Conservation (phyloP, 306 rosid genomes). For the Acacia confusa region DNA sequence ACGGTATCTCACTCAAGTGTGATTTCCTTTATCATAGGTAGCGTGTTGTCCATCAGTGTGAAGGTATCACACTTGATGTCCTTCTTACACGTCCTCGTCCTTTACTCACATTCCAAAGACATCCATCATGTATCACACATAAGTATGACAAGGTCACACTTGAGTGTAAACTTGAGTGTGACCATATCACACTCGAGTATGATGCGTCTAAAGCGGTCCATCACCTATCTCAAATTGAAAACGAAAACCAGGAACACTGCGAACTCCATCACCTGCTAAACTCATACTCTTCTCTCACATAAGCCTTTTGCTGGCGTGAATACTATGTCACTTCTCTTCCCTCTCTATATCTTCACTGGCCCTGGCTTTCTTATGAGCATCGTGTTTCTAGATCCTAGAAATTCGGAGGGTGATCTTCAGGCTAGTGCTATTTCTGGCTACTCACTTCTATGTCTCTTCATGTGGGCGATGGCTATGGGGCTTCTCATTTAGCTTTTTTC, state of each 20-base stretch:
- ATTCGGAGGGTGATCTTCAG: slow-evolving; percentile 90
- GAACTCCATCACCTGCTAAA: neutral
- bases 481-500: slow-evolving; percentile 82
- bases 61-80: no score
- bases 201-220: no score
- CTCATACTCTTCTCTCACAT: neutral
- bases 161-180: no score
- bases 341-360: slow-evolving; percentile 63
- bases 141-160: no score
- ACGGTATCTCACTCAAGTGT: no score
- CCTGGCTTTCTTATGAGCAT: slow-evolving; percentile 97
- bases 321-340: neutral
- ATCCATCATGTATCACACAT: no score
- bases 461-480: slow-evolving; percentile 96
- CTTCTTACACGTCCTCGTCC: no score
- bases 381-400: slow-evolving; percentile 92
- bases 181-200: no score
- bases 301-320: neutral
- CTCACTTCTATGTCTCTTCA: slow-evolving; percentile 84
- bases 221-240: neutral
- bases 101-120: no score
- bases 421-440: slow-evolving; percentile 94
- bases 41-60: no score
- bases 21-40: no score
- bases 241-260: neutral